These are phyloP conservation scores for Nakazawaea holstii DNA, from an alignment of 805 yeast species.

Conservation along the genomic window DNA sequence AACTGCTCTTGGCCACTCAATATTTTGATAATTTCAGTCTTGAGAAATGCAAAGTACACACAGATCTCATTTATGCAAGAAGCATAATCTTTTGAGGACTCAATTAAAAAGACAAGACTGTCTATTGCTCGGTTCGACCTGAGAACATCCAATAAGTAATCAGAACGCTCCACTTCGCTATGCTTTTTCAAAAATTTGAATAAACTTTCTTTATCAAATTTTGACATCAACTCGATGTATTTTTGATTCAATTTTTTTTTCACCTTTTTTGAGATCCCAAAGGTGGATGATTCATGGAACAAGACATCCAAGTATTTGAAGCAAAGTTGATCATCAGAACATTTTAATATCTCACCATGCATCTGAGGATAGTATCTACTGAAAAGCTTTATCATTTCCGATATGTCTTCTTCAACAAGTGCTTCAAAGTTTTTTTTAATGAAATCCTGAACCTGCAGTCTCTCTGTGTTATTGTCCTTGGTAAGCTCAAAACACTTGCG, in stretches of 20 bases:
- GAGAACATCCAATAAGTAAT: slow-evolving; percentile 15
- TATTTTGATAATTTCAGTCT: slow-evolving; percentile 20
- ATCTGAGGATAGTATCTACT: slow-evolving; percentile 31
- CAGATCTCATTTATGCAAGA: slow-evolving; percentile 28
- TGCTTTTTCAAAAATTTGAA: slow-evolving; percentile 12
- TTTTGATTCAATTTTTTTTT: slow-evolving; percentile 14
- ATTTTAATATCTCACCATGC: slow-evolving; percentile 30
- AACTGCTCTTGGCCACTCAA: slow-evolving; percentile 7
- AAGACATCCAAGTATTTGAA: slow-evolving; percentile 29
- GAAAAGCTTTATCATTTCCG: slow-evolving; percentile 31
- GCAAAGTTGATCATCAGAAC: slow-evolving; percentile 21
- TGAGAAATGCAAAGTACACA: slow-evolving; percentile 11
- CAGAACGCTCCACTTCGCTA: not conserved
- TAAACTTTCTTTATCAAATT: slow-evolving; percentile 15
- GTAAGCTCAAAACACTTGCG: slow-evolving; percentile 19
- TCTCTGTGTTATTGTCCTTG: slow-evolving; percentile 13
- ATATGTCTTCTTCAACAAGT: slow-evolving; percentile 23
- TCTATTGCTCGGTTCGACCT: slow-evolving; percentile 22
- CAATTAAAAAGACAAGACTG: slow-evolving; percentile 27
- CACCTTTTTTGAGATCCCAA: slow-evolving; percentile 9
- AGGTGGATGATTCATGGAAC: slow-evolving; percentile 18
- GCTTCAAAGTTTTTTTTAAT: slow-evolving; percentile 23
- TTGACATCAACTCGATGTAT: slow-evolving; percentile 23
- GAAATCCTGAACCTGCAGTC: slow-evolving; percentile 20
- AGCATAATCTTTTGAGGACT: slow-evolving; percentile 17